Evolutionary conservation across 192 early-diverging fungal genomes (phyloP), one percentile per base, ranked within the genome.

Genomic region (Coemansia sp.): DNA sequence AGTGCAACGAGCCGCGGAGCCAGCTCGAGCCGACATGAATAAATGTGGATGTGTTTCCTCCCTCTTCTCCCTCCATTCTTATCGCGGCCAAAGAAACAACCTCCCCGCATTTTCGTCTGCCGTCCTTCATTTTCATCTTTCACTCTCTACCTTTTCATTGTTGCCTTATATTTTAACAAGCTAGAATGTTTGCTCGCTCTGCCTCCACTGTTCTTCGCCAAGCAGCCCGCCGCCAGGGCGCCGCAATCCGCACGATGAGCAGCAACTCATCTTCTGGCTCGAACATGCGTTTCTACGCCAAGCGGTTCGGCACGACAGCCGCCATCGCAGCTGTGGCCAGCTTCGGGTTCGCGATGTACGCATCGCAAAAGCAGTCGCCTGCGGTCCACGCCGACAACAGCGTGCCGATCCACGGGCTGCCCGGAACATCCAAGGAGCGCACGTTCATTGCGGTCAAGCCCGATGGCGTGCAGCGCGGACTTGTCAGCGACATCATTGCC

Each of bases 391-490:
- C 74, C 17, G 82, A 84, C 67, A 73, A 20, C 78, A 34, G 71
- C 25, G 29, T 66, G 23, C 83, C 85, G 23, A 65, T 81, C 42
- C 79, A 85, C 50, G 87, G 87, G 5, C 73, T 79, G 20, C 77
- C 87, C 14, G 89, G 87, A 50, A 87, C 83, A 6, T 56, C 82
- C 59, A 74, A 79, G 68, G 89, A 91, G 79, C 87, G 89, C 69
- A 91, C 89, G 17, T 91, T 89, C 61, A 88, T 91, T 65, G 89
- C 88, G 43, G 85, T 90, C 76, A 88, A 92, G 85, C 91, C 92
- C 60, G 90, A 93, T 73, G 92, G 91, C 60, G 89, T 91, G 38
- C 89, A 95, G 83, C 88, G 95, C 55, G 89, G 88, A 41, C 87
- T 97, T 43, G 87, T 95, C 60, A 89, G 89, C 74, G 90, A 95